These are phyloP conservation scores for Leishmania arabica DNA, from an alignment of 208 protist genomes.

Conservation along the genomic window DNA sequence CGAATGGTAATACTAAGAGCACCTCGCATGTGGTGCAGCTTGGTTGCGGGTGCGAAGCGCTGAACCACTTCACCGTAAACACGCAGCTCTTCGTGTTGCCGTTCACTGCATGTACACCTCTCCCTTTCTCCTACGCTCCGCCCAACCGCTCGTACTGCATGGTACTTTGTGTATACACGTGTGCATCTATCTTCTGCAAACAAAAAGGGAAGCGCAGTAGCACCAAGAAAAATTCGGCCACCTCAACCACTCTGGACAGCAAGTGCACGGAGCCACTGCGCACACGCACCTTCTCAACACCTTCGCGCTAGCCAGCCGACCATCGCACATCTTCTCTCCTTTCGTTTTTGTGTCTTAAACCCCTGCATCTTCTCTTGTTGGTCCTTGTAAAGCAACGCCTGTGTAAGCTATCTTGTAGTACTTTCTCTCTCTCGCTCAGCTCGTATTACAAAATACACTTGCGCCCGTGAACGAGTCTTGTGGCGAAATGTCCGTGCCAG, in stretches of 20 bases:
- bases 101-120: background rate
- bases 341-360: constrained; percentile 1
- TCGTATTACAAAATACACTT: background rate
- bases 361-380: background rate
- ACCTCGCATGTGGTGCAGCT: background rate
- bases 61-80: background rate
- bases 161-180: background rate
- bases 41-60: background rate
- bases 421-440: background rate
- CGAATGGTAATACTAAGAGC: background rate
- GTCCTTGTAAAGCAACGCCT: background rate
- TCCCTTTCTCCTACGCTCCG: background rate
- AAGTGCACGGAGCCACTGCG: background rate
- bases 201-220: background rate
- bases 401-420: background rate
- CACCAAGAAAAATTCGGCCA: background rate
- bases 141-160: background rate
- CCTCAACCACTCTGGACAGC: background rate
- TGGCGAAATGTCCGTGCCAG: constrained; percentile 34
- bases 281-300: background rate
- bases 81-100: background rate
- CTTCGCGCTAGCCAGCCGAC: background rate
- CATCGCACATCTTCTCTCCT: constrained; percentile 6
- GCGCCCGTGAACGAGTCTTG: background rate
- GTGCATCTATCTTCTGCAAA: background rate